Conservation (phyloP, 2,329 filamentous ascomycete species). For the Lasiodiplodia hormozganensis region DNA sequence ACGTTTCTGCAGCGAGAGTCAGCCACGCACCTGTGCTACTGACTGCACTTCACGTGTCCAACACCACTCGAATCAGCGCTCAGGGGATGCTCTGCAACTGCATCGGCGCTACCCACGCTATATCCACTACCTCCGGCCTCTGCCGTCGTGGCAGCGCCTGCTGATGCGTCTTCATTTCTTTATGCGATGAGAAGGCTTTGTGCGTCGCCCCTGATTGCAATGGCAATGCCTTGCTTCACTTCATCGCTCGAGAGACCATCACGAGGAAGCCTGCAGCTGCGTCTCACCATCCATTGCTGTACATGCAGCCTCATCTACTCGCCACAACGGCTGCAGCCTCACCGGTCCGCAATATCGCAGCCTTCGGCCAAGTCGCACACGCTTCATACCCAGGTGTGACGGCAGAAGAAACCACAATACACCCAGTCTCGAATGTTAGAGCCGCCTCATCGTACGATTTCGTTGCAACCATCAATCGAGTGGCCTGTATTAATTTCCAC, state of each 20-base stretch:
- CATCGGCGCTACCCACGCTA: slow-evolving; percentile 1
- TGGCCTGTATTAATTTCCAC: neutral
- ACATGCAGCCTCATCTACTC: slow-evolving; percentile 22
- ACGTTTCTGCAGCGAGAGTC: slow-evolving; percentile 23
- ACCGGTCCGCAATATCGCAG: neutral
- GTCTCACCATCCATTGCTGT: neutral
- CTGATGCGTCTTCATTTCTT: slow-evolving; percentile 20
- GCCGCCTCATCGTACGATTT: slow-evolving; percentile 8
- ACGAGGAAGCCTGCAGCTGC: slow-evolving; percentile 16
- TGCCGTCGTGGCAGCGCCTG: slow-evolving; percentile 12
- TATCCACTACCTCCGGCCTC: slow-evolving; percentile 8
- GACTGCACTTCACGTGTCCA: slow-evolving; percentile 5
- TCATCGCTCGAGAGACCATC: neutral
- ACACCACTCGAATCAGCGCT: slow-evolving; percentile 19
- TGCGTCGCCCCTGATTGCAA: neutral
- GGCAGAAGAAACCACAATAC: neutral
- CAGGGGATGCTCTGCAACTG: neutral
- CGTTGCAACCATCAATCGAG: neutral
- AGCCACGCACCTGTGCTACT: slow-evolving; percentile 21
- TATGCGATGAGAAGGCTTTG: slow-evolving; percentile 16
- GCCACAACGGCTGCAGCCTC: slow-evolving; percentile 4
- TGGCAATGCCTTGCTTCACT: neutral
- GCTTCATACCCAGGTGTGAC: neutral
- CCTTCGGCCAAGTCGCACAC: slow-evolving; percentile 3
- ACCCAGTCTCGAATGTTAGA: neutral